Base-by-base conservation (phyloP, 2,329 filamentous ascomycete genomes). In the Hypoxylon sp. region DNA sequence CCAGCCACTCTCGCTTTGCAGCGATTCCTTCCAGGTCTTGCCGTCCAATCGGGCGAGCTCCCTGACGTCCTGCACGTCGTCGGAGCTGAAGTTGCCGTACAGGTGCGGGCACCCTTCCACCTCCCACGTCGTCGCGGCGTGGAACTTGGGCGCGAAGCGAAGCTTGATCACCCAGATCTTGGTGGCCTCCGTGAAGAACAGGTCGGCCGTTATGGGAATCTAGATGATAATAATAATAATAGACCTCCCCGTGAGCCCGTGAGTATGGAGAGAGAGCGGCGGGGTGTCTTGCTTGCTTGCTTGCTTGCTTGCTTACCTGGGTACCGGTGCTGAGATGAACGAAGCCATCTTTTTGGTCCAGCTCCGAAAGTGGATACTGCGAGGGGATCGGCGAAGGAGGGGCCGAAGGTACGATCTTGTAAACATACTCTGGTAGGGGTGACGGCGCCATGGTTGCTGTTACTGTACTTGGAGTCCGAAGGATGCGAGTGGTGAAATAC, bases 301-400 rank as follows among this genome's bases (percentile, higher is more conserved):
- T 19, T 16, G 26, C 37, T 25, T 17, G 11, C 7, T 9, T 8
- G 17, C 65, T 61, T 64, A 80, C 80, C 72, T 86, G 83, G 26
- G 69, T 69, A 2, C 78, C 74, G 0, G 78, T 81, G 63, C 82
- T 86, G 11, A 87, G 67, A 60, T 87, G 83, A 21, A 87, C 72
- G 67, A 83, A 87, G 37, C 82, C 82, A 63, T 86, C 83, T 25
- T 79, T 75, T 57, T 70, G 68, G 67, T 87, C 83, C 32, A 86
- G 77, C 23, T 80, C 77, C 8, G 83, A 86, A 52, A 82, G 73
- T 9, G 83, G 82, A 43, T 82, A 80, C 50, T 73, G 69, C 1
- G 71, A 65, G 2, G 83, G 83, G 25, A 86, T 71, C 2, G 81
- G 79, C 15, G 74, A 69, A 5, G 77, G 76, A 20, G 83, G 82